Percentiles rank a stretch among this genome's conserved stretches.
Evolutionary conservation across 257 asterid genomes (phyloP).

Genomic region (Plantago major): DNA sequence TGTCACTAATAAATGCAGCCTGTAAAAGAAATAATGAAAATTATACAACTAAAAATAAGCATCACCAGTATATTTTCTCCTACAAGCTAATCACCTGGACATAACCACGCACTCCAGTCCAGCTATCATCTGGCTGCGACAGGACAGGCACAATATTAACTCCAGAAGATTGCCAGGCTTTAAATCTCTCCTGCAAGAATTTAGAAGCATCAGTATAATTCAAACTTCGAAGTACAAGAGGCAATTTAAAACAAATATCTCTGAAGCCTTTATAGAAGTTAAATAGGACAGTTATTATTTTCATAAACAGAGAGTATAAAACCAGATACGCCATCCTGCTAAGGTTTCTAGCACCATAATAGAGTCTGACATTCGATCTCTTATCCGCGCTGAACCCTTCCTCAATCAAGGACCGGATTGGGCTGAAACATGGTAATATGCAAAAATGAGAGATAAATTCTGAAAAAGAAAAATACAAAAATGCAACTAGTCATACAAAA

Average conservation of each 20-base stretch:
- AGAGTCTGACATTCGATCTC: slow-evolving; percentile 82
- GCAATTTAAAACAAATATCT: background rate
- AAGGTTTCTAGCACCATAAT: slow-evolving; percentile 92
- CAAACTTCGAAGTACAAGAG: background rate
- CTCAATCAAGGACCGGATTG: slow-evolving; percentile 83
- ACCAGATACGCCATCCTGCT: slow-evolving; percentile 88
- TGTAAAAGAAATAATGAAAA: slow-evolving; percentile 30
- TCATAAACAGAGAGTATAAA: slow-evolving; percentile 16
- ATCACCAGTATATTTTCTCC: background rate
- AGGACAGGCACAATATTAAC: slow-evolving; percentile 71
- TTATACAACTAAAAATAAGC: background rate
- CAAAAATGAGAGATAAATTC: slow-evolving; percentile 4
- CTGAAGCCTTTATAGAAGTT: background rate
- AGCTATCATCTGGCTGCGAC: slow-evolving; percentile 72
- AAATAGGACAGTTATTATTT: background rate
- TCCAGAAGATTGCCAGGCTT: slow-evolving; percentile 76
- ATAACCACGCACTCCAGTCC: slow-evolving; percentile 80
- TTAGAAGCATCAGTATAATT: background rate
- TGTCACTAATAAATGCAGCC: slow-evolving; percentile 80
- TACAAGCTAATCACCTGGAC: slow-evolving; percentile 52
- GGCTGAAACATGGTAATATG: slow-evolving; percentile 44
- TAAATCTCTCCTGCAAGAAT: slow-evolving; percentile 63
- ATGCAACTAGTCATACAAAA: background rate
- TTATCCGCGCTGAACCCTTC: slow-evolving; percentile 62
- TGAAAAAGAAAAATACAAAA: slow-evolving; percentile 5